Base-by-base conservation (phyloP, 2,329 filamentous ascomycete genomes). In the Fusarium keratoplasticum region DNA sequence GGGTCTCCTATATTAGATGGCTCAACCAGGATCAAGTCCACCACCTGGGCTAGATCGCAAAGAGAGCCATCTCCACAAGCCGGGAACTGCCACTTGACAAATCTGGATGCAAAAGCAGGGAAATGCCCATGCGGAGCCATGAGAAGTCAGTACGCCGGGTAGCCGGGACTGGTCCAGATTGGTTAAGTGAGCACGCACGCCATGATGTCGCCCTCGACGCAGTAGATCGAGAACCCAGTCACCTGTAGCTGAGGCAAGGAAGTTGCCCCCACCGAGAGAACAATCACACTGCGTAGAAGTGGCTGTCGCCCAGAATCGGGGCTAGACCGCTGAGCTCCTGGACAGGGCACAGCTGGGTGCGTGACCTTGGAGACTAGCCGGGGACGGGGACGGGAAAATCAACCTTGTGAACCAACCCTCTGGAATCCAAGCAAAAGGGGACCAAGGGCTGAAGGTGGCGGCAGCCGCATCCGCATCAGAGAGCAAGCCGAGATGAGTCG, bases 1-100 rank as follows among this genome's bases (percentile, higher is more conserved):
- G 74, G 79, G 79, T 78, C 66, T 72, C 72, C 70, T 78, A 80
- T 81, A 80, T 71, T 71, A 76, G 77, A 78, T 75, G 73, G 75
- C 64, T 67, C 68, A 67, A 65, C 73, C 71, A 75, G 76, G 68
- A 75, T 78, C 70, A 66, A 35, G 61, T 63, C 67, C 66, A 68
- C 73, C 69, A 71, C 72, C 67, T 71, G 67, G 67, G 71, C 75
- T 73, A 73, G 77, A 77, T 78, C 75, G 71, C 74, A 78, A 76
- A 52, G 40, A 77, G 66, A 72, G 71, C 57, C 58, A 74, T 74
- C 75, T 72, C 74, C 76, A 79, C 75, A 69, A 58, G 60, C 70
- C 71, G 76, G 75, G 61, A 74, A 77, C 70, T 76, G 75, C 66
- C 75, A 77, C 76, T 74, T 71, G 70, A 72, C 74, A 71, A 76